These are phyloP conservation scores for Alternaria longipes DNA, from an alignment of 2,329 filamentous ascomycete genomes.

Conservation along the genomic window DNA sequence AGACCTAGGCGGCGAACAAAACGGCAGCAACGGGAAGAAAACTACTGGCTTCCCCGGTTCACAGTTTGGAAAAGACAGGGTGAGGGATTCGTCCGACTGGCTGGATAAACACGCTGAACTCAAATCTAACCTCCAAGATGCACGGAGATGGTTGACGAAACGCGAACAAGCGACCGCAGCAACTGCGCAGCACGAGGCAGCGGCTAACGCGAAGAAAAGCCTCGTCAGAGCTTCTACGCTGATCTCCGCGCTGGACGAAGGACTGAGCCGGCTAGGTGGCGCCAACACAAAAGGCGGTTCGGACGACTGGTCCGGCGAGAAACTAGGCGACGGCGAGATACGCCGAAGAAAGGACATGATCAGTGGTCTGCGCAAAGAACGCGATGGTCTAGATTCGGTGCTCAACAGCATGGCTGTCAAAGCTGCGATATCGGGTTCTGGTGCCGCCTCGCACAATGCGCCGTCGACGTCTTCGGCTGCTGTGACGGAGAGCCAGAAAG, in stretches of 20 bases:
- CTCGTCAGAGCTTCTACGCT: conserved; percentile 74
- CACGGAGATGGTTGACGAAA: conserved; percentile 70
- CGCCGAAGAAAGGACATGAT: conserved; percentile 76
- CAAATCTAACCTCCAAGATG: conserved; percentile 75
- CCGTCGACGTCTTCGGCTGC: conserved; percentile 45
- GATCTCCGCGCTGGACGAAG: conserved; percentile 71
- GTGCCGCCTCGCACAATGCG: conserved; percentile 32
- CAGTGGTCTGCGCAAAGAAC: conserved; percentile 74
- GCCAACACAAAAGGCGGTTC: conserved; percentile 20
- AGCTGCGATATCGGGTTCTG: conserved; percentile 54
- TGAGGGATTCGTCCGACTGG: conserved; percentile 69
- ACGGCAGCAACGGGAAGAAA: conserved; percentile 31
- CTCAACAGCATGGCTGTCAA: conserved; percentile 70
- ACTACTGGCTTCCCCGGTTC: conserved; percentile 34
- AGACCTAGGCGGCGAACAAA: conserved; percentile 60
- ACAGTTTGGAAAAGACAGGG: conserved; percentile 51
- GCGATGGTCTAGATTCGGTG: conserved; percentile 77
- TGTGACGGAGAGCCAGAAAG: conserved; percentile 48
- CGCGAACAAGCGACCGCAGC: conserved; percentile 70
- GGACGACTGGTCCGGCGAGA: conserved; percentile 55
- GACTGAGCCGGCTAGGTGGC: conserved; percentile 58
- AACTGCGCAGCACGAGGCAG: conserved; percentile 72
- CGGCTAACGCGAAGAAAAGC: conserved; percentile 76
- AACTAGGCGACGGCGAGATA: conserved; percentile 77
- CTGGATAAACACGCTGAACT: conserved; percentile 78